phyloP scores from a whole-genome alignment of 2,329 filamentous ascomycete species.

The Ceratocystis ficicola region DNA sequence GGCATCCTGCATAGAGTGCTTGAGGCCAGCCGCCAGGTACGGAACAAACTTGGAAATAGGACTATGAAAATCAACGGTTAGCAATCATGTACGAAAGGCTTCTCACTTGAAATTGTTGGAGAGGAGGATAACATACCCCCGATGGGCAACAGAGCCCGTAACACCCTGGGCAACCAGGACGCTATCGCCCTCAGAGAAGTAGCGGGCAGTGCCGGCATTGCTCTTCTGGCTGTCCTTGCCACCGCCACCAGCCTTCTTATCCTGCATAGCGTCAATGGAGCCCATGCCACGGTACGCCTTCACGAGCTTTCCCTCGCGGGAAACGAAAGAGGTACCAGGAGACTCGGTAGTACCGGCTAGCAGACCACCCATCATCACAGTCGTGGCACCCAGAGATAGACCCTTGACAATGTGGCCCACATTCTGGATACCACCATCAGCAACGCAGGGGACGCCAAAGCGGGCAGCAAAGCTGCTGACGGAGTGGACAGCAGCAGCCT shows the following conservation, averaged over 20 bases:
- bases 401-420: conserved; percentile 99
- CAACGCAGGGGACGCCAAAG: conserved; percentile 96
- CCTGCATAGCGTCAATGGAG: conserved; percentile 97
- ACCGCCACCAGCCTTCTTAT: conserved; percentile 80
- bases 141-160: conserved; percentile 69
- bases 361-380: conserved; percentile 98
- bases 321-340: conserved; percentile 91
- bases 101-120: background rate
- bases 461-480: conserved; percentile 80
- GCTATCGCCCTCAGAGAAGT: conserved; percentile 94
- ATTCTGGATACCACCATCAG: conserved; percentile 95
- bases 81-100: conserved; percentile 21
- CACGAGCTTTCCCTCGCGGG: conserved; percentile 90
- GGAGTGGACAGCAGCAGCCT: conserved; percentile 83
- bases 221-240: conserved; percentile 61
- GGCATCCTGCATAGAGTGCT: conserved; percentile 95
- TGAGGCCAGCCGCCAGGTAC: conserved; percentile 86
- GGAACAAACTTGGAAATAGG: conserved; percentile 92
- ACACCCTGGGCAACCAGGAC: conserved; percentile 95
- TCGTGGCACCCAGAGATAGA: conserved; percentile 82
- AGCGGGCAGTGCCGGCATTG: conserved; percentile 92
- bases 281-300: conserved; percentile 99
- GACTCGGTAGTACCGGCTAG: conserved; percentile 96
- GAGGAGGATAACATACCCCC: conserved; percentile 39
- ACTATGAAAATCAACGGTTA: conserved; percentile 32